Evolutionary conservation across 1,284 basidiomycete species (phyloP).

Genomic region (Boletus smithii): DNA sequence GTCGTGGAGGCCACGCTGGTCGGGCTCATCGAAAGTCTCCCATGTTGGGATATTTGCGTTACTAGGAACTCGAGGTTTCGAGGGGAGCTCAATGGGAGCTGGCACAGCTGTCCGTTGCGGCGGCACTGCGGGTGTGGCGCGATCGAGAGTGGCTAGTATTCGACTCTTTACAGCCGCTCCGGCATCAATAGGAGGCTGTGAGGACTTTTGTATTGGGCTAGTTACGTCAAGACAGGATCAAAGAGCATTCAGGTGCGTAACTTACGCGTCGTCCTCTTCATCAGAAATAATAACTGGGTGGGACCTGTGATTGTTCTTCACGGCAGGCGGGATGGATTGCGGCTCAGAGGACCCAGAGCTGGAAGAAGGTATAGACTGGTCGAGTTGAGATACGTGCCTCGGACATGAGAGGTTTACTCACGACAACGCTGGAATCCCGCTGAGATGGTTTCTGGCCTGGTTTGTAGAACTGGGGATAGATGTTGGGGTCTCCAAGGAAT

Average conservation of each 20-base stretch:
- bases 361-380: constrained; percentile 27
- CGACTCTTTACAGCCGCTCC: constrained; percentile 14
- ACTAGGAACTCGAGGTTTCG: constrained; percentile 15
- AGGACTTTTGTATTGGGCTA: constrained; percentile 9
- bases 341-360: constrained; percentile 23
- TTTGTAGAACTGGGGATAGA: constrained; percentile 34
- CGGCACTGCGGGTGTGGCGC: constrained; percentile 14
- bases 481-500: constrained; percentile 22
- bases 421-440: constrained; percentile 14
- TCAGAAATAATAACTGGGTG: constrained; percentile 25
- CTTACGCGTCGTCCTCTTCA: constrained; percentile 26
- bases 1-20: constrained; percentile 37
- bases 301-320: constrained; percentile 7
- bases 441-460: constrained; percentile 19
- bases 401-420: constrained; percentile 12
- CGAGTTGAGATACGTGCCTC: not conserved
- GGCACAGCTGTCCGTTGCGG: constrained; percentile 22
- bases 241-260: not conserved
- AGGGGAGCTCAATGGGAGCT: constrained; percentile 30
- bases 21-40: constrained; percentile 34
- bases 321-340: constrained; percentile 12
- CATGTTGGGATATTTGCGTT: constrained; percentile 15
- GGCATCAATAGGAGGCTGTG: not conserved
- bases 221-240: constrained; percentile 2
- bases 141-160: constrained; percentile 26